These are phyloP conservation scores for Trifolium dubium DNA, from an alignment of 306 rosid species.

Conservation along the genomic window DNA sequence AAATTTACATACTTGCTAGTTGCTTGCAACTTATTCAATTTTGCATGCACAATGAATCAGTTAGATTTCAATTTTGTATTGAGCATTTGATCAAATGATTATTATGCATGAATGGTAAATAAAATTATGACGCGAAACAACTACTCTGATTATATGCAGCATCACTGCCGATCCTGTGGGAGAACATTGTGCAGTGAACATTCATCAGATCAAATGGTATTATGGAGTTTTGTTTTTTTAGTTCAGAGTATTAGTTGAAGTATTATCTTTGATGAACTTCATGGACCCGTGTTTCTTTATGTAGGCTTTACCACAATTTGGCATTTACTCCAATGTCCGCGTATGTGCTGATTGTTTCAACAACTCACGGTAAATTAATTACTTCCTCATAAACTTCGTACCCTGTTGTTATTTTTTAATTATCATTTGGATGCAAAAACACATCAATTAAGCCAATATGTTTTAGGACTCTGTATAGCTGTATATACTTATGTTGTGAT, in stretches of 20 bases:
- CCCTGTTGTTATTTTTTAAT: slow-evolving; percentile 17
- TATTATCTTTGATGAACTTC: slow-evolving; percentile 33
- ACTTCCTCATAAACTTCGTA: slow-evolving; percentile 23
- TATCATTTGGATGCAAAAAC: slow-evolving; percentile 5
- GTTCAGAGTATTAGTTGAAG: slow-evolving; percentile 7
- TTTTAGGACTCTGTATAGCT: too few relatives aligned
- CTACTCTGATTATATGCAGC: slow-evolving; percentile 68
- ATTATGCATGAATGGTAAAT: slow-evolving; percentile 18
- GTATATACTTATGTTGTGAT: slow-evolving; percentile 13
- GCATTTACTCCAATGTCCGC: slow-evolving; percentile 73
- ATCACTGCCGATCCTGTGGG: slow-evolving; percentile 95
- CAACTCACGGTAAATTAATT: slow-evolving; percentile 61
- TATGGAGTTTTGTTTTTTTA: slow-evolving; percentile 20
- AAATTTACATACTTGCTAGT: neutral
- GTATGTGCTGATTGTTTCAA: slow-evolving; percentile 94
- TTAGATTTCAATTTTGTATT: neutral
- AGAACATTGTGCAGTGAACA: slow-evolving; percentile 92
- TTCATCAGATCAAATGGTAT: slow-evolving; percentile 83
- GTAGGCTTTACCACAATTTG: slow-evolving; percentile 90
- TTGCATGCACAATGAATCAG: neutral
- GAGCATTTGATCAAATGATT: slow-evolving; percentile 11
- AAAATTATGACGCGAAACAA: too few relatives aligned
- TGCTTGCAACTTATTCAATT: too few relatives aligned
- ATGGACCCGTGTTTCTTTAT: slow-evolving; percentile 30
- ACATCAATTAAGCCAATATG: too few relatives aligned